Conservation (phyloP, 108 stramenopile genomes). For the Cyclotella sp. region DNA sequence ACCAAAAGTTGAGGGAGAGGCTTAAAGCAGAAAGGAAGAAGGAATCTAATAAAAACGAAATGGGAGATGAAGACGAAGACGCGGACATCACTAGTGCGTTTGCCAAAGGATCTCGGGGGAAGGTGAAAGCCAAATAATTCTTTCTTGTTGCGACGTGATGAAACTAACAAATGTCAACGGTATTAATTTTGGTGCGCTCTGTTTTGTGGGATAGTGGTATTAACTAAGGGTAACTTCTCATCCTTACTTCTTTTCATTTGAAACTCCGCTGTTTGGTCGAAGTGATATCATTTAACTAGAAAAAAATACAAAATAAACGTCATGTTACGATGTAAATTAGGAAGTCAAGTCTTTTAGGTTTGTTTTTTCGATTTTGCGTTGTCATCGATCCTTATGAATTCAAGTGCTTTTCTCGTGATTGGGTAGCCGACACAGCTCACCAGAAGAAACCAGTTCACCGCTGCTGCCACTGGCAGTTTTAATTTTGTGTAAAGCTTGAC, state of each 20-base stretch:
- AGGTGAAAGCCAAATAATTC: conserved; percentile 30
- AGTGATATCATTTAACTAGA: too few relatives aligned
- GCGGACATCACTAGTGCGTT: conserved; percentile 37
- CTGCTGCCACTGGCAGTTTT: background rate
- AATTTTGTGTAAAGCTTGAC: background rate
- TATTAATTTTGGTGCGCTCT: too few relatives aligned
- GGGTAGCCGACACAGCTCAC: conserved; percentile 30
- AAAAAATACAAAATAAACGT: background rate
- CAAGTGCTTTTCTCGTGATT: conserved; percentile 29
- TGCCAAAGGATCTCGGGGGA: conserved; percentile 43
- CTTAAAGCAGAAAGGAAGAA: conserved; percentile 45
- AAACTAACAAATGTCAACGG: background rate
- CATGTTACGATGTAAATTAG: background rate
- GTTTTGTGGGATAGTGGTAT: background rate
- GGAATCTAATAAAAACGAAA: conserved; percentile 19
- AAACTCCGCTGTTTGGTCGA: too few relatives aligned
- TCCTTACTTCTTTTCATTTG: too few relatives aligned
- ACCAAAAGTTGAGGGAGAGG: conserved; percentile 50
- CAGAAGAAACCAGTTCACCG: conserved; percentile 23
- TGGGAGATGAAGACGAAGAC: conserved; percentile 43
- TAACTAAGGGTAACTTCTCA: background rate
- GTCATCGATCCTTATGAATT: background rate
- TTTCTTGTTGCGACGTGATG: background rate
- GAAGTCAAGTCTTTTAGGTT: background rate
- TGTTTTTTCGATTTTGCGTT: conserved; percentile 12